Evolutionary conservation across 768 basidiomycete species (phyloP).

Genomic region (Tylopilus rubrobrunneus): DNA sequence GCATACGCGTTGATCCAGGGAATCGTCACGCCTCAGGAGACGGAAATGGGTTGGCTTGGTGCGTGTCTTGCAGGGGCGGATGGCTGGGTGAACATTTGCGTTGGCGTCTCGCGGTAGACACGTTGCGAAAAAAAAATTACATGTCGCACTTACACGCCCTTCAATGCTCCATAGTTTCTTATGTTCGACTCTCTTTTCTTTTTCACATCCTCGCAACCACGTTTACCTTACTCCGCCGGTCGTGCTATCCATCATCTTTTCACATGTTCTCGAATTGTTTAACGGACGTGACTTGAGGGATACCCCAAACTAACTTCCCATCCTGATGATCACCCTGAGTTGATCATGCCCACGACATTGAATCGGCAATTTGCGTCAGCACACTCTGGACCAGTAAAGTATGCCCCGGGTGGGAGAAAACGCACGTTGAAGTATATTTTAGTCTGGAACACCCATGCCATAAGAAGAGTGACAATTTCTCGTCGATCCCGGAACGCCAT

Average conservation of each 20-base stretch:
- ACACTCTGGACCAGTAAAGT: neutral
- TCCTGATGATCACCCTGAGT: neutral
- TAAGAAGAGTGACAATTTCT: neutral
- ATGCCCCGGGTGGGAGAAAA: neutral
- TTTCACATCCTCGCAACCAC: neutral
- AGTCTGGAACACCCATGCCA: neutral
- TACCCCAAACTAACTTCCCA: neutral
- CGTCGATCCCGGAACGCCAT: neutral
- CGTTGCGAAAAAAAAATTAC: neutral
- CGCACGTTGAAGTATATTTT: neutral
- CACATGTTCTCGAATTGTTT: constrained; percentile 12
- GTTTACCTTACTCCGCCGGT: constrained; percentile 3
- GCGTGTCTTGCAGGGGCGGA: constrained; percentile 90
- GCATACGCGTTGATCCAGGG: constrained; percentile 86
- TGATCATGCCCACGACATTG: neutral
- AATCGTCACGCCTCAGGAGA: constrained; percentile 72
- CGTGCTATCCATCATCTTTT: neutral
- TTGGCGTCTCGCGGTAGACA: constrained; percentile 48
- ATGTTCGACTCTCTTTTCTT: neutral
- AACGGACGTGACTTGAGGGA: constrained; percentile 11
- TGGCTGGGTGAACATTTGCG: constrained; percentile 90
- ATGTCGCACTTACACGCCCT: neutral
- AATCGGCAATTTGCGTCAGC: neutral
- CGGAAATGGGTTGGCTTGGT: constrained; percentile 94
- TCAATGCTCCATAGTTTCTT: neutral